phyloP scores from a whole-genome alignment of 768 basidiomycete species.

The Floccularia luteovirens region DNA sequence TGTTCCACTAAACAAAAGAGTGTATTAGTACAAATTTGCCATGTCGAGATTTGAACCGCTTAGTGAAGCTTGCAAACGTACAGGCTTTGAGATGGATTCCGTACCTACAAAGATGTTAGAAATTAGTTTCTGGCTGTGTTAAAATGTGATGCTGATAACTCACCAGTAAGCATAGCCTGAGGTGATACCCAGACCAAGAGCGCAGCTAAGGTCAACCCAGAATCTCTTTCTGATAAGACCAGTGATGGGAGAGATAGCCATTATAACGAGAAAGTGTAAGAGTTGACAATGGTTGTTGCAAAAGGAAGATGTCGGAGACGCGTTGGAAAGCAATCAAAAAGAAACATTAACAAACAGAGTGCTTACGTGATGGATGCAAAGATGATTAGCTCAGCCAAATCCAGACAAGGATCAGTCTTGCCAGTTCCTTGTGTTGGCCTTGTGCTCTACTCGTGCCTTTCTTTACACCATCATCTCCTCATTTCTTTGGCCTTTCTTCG shows the following conservation, averaged over 20 bases:
- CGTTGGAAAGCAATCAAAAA: slow-evolving; percentile 15
- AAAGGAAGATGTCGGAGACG: slow-evolving; percentile 33
- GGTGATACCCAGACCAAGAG: slow-evolving; percentile 69
- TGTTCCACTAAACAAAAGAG: slow-evolving; percentile 66
- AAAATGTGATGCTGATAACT: slow-evolving; percentile 19
- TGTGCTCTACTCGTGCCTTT: neutral
- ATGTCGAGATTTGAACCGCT: slow-evolving; percentile 1
- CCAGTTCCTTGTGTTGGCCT: slow-evolving; percentile 1
- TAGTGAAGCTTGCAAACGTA: slow-evolving; percentile 32
- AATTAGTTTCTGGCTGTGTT: no score
- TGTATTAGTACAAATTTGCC: slow-evolving; percentile 4
- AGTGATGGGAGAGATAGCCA: slow-evolving; percentile 88
- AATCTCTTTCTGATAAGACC: slow-evolving; percentile 91
- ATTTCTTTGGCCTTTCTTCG: neutral
- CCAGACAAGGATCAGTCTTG: slow-evolving; percentile 2
- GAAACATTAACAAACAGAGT: slow-evolving; percentile 8
- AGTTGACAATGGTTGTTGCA: slow-evolving; percentile 16
- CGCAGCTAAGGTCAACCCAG: slow-evolving; percentile 75
- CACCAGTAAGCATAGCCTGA: slow-evolving; percentile 82
- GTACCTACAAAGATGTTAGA: slow-evolving; percentile 52
- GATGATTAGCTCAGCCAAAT: neutral
- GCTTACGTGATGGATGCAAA: neutral
- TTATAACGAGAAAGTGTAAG: slow-evolving; percentile 23
- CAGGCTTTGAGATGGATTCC: slow-evolving; percentile 68
- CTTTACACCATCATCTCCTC: neutral